These are phyloP conservation scores for Spiromastix sp. DNA, from an alignment of 2,329 filamentous ascomycete genomes.

Conservation along the genomic window DNA sequence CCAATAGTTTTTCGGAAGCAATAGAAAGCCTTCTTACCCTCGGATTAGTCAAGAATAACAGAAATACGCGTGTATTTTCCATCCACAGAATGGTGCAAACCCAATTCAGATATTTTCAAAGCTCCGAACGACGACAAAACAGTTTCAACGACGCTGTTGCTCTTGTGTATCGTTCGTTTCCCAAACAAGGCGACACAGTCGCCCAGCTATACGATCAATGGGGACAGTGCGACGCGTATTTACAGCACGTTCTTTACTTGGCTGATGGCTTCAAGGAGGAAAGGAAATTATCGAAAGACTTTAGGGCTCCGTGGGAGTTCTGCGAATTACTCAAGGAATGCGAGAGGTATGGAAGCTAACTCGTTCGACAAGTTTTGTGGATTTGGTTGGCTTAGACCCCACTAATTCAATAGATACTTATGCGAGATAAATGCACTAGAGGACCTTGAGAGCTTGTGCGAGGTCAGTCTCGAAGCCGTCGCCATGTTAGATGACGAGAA, in stretches of 20 bases:
- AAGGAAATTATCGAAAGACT: neutral
- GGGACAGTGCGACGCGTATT: neutral
- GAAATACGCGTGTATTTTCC: neutral
- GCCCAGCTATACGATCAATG: conserved; percentile 1
- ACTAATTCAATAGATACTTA: neutral
- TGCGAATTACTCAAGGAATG: neutral
- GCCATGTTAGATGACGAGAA: neutral
- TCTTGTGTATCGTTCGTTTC: neutral
- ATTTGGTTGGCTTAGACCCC: neutral
- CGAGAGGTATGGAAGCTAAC: neutral
- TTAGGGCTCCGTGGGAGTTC: neutral
- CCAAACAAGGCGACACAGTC: neutral
- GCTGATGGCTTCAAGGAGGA: neutral
- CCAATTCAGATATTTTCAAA: neutral
- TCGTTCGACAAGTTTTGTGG: neutral
- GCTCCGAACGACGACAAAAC: neutral
- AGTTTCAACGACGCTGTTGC: neutral
- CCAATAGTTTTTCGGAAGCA: neutral
- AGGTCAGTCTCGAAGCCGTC: neutral
- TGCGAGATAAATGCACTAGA: neutral
- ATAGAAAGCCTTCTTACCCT: neutral
- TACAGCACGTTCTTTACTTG: neutral
- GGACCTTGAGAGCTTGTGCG: conserved; percentile 1
- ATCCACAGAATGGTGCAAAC: conserved; percentile 1
- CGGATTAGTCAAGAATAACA: neutral